Evolutionary conservation across 805 yeast species (phyloP).

Genomic region (Schizosaccharomyces osmophilus): DNA sequence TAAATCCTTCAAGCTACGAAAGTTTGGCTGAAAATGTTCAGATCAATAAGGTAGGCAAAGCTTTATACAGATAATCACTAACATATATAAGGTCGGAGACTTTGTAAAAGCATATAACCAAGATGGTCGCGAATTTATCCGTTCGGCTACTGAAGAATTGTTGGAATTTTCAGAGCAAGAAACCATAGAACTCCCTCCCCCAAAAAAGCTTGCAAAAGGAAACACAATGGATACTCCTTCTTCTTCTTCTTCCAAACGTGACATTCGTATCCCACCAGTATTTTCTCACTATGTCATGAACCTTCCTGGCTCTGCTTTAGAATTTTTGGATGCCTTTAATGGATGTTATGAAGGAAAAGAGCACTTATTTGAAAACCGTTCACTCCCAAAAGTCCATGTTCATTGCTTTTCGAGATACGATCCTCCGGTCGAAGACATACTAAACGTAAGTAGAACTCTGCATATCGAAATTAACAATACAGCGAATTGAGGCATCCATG

Average conservation of each 20-base stretch:
- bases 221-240: constrained; percentile 15
- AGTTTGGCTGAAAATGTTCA: constrained; percentile 41
- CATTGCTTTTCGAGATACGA: constrained; percentile 81
- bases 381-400: constrained; percentile 55
- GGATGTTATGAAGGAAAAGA: neutral
- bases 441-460: neutral
- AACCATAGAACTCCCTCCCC: neutral
- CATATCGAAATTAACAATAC: neutral
- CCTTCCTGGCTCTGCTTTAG: constrained; percentile 76
- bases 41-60: constrained; percentile 30
- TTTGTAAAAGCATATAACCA: constrained; percentile 35
- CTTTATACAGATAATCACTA: constrained; percentile 3
- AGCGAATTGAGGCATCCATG: constrained; percentile 18
- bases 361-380: constrained; percentile 13
- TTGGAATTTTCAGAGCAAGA: constrained; percentile 17
- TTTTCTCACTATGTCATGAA: constrained; percentile 76
- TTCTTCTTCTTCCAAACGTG: constrained; percentile 11
- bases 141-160: constrained; percentile 28
- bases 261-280: constrained; percentile 21
- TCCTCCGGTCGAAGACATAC: constrained; percentile 34
- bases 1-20: constrained; percentile 66
- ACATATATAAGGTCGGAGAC: constrained; percentile 13
- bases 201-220: constrained; percentile 9
- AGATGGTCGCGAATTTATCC: constrained; percentile 69
- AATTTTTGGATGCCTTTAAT: constrained; percentile 22